Conservation (phyloP, 1,139 yeast genomes). For the Debaryomycetaceae sp. region DNA sequence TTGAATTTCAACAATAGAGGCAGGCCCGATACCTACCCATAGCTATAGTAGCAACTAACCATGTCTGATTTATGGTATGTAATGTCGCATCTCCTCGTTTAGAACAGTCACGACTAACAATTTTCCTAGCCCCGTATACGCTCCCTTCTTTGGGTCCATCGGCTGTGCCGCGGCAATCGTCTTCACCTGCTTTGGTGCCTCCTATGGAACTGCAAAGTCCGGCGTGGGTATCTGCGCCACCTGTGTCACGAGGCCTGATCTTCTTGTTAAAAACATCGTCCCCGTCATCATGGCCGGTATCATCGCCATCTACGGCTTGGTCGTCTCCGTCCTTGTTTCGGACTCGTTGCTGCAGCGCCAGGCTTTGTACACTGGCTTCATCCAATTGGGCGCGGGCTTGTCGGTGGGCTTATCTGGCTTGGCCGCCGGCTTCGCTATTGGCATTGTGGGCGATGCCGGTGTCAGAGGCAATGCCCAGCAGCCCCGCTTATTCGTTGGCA, state of each 20-base stretch:
- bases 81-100: neutral
- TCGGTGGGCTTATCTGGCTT: slow-evolving; percentile 95
- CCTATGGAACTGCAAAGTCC: slow-evolving; percentile 98
- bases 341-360: slow-evolving; percentile 83
- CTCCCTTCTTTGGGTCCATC: slow-evolving; percentile 94
- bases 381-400: slow-evolving; percentile 96
- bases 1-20: too few species aligned
- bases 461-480: slow-evolving; percentile 95
- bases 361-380: slow-evolving; percentile 93
- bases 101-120: slow-evolving; percentile 10
- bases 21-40: too few species aligned
- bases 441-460: slow-evolving; percentile 98
- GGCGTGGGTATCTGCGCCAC: slow-evolving; percentile 99
- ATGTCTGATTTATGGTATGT: slow-evolving; percentile 54
- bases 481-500: slow-evolving; percentile 94
- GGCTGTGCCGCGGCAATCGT: slow-evolving; percentile 99
- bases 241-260: slow-evolving; percentile 93
- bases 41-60: too few species aligned
- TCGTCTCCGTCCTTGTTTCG: slow-evolving; percentile 90
- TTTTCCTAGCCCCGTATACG: slow-evolving; percentile 55
- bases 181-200: slow-evolving; percentile 98
- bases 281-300: slow-evolving; percentile 99
- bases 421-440: slow-evolving; percentile 98
- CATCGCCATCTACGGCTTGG: slow-evolving; percentile 97
- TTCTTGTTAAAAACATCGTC: slow-evolving; percentile 78